Evolutionary conservation across 2,329 filamentous ascomycete species (phyloP).

Genomic region (Fusarium staphyleae): DNA sequence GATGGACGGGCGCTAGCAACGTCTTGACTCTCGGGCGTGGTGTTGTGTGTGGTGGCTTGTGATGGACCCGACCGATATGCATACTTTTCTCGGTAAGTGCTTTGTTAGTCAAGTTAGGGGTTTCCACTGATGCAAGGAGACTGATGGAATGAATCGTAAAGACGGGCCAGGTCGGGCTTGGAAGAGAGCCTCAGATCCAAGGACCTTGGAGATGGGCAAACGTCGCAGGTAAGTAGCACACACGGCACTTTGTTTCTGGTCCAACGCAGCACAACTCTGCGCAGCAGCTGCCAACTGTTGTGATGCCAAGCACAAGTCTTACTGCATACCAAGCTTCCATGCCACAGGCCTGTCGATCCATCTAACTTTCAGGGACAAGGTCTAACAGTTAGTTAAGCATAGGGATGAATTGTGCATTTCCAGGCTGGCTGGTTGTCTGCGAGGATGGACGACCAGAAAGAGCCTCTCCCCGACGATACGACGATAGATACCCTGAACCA

Average conservation of each 20-base stretch:
- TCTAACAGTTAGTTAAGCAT: too few species aligned
- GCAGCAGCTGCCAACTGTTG: constrained; percentile 4
- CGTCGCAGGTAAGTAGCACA: neutral
- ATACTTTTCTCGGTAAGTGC: constrained; percentile 20
- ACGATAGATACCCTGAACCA: constrained; percentile 30
- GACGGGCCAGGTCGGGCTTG: neutral
- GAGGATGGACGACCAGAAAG: constrained; percentile 20
- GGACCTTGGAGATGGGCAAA: neutral
- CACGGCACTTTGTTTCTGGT: constrained; percentile 6
- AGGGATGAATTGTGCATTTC: neutral
- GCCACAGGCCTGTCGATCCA: constrained; percentile 17
- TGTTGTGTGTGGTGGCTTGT: constrained; percentile 27
- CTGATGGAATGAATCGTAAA: constrained; percentile 19
- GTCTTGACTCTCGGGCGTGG: constrained; percentile 26
- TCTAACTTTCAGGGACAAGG: neutral
- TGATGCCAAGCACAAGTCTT: constrained; percentile 5
- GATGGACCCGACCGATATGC: constrained; percentile 12
- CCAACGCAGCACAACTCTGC: constrained; percentile 19
- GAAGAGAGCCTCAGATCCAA: neutral
- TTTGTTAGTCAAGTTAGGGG: constrained; percentile 14
- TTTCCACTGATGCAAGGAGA: constrained; percentile 4
- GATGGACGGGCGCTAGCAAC: constrained; percentile 35
- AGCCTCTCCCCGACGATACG: constrained; percentile 27
- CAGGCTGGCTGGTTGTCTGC: constrained; percentile 14
- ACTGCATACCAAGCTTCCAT: constrained; percentile 1